Conservation (phyloP, 2,329 filamentous ascomycete genomes). For the Neoscytalidium dimidiatum region DNA sequence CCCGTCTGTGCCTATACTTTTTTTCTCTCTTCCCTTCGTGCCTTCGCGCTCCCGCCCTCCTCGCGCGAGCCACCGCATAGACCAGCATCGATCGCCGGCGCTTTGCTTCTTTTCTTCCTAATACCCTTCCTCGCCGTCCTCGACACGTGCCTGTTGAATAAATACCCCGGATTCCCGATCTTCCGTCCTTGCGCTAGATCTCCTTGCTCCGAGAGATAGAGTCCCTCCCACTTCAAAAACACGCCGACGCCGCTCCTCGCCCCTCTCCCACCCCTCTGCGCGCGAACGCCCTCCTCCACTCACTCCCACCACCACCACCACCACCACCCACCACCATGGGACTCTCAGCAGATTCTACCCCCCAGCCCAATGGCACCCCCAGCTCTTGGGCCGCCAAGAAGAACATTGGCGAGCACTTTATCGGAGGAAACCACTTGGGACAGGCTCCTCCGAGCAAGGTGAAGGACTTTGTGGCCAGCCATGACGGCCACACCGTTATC, state of each 20-base stretch:
- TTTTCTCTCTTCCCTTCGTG: neutral
- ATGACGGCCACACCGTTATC: constrained; percentile 97
- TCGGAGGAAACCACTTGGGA: constrained; percentile 86
- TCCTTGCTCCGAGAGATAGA: neutral
- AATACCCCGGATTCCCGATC: neutral
- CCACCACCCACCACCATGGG: constrained; percentile 4
- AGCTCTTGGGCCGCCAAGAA: constrained; percentile 77
- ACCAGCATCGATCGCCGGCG: neutral
- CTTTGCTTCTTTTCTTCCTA: constrained; percentile 2
- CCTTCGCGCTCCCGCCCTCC: neutral
- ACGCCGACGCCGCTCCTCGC: neutral
- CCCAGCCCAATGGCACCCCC: constrained; percentile 52
- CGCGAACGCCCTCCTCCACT: neutral
- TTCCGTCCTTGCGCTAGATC: neutral
- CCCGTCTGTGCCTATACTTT: neutral
- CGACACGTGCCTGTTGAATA: neutral
- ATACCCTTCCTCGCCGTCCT: neutral
- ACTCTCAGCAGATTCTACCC: constrained; percentile 10
- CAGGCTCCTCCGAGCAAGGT: constrained; percentile 82
- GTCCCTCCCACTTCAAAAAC: neutral
- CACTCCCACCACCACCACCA: neutral
- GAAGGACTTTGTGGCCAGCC: constrained; percentile 89
- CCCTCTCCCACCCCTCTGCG: neutral
- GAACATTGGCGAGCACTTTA: constrained; percentile 88
- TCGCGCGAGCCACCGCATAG: neutral